Evolutionary conservation across 2,329 filamentous ascomycete genomes (phyloP).

Genomic region (Tolypocladium nubicola): DNA sequence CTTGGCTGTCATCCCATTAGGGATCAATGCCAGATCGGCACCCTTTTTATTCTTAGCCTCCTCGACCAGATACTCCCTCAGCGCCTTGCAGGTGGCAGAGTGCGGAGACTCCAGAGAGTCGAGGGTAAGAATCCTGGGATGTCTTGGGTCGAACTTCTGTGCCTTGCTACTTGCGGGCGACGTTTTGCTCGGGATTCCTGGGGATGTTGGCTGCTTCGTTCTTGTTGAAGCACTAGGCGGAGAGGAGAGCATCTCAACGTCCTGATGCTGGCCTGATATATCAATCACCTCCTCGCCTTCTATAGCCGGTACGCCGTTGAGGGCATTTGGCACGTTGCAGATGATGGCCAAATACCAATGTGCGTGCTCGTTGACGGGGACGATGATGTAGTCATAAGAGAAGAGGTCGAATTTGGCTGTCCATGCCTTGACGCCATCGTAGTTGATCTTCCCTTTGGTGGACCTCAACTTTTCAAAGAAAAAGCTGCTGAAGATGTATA

Average conservation of each 20-base stretch:
- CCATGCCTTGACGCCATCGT: conserved; percentile 78
- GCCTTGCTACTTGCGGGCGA: conserved; percentile 5
- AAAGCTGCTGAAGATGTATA: conserved; percentile 88
- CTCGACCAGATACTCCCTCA: conserved; percentile 67
- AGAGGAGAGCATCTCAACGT: not conserved
- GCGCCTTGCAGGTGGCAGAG: conserved; percentile 48
- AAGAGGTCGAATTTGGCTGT: conserved; percentile 79
- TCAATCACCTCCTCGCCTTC: conserved; percentile 5
- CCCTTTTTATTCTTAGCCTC: conserved; percentile 58
- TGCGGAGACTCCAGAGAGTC: conserved; percentile 70
- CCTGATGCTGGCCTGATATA: not conserved
- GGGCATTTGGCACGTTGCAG: conserved; percentile 67
- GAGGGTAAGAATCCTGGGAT: conserved; percentile 70
- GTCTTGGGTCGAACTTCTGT: conserved; percentile 28
- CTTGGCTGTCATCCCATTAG: conserved; percentile 54
- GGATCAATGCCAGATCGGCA: conserved; percentile 24
- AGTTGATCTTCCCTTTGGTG: conserved; percentile 57
- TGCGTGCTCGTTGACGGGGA: conserved; percentile 76
- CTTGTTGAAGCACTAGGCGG: conserved; percentile 1
- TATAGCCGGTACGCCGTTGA: conserved; percentile 15
- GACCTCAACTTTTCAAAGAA: conserved; percentile 75
- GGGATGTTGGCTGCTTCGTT: not conserved
- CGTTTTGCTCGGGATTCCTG: conserved; percentile 4
- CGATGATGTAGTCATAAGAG: conserved; percentile 75
- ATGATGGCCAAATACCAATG: conserved; percentile 98